These are phyloP conservation scores for Apiosordaria backusii DNA, from an alignment of 495 filamentous ascomycete genomes.

Conservation along the genomic window DNA sequence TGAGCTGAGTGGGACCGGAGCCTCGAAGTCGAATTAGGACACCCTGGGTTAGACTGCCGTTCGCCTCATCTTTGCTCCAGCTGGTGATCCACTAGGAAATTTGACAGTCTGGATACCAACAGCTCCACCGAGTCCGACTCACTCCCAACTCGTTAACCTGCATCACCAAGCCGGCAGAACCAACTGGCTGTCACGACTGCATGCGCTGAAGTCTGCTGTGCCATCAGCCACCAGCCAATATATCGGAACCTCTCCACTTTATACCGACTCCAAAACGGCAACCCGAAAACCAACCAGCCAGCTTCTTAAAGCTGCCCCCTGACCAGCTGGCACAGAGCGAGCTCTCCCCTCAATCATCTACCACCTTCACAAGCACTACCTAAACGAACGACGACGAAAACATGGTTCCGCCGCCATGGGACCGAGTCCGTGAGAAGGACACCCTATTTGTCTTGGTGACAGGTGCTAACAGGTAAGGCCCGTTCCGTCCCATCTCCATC, in stretches of 20 bases:
- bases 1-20: too few species aligned
- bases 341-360: neutral
- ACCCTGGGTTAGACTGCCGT: neutral
- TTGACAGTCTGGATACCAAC: neutral
- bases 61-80: neutral
- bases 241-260: neutral
- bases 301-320: neutral
- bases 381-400: neutral
- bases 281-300: neutral
- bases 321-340: neutral
- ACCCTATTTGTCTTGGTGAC: conserved; percentile 60
- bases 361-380: neutral
- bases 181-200: neutral
- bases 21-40: neutral
- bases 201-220: neutral
- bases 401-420: conserved; percentile 52
- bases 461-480: conserved; percentile 66
- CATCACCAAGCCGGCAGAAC: neutral
- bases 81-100: neutral
- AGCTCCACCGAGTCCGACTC: neutral
- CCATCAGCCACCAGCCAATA: neutral
- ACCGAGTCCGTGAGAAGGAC: conserved; percentile 43
- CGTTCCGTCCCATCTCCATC: neutral
- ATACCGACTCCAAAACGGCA: neutral
- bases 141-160: neutral